phyloP scores from a whole-genome alignment of 2,329 filamentous ascomycete genomes.

The Sarocladium oryzae region DNA sequence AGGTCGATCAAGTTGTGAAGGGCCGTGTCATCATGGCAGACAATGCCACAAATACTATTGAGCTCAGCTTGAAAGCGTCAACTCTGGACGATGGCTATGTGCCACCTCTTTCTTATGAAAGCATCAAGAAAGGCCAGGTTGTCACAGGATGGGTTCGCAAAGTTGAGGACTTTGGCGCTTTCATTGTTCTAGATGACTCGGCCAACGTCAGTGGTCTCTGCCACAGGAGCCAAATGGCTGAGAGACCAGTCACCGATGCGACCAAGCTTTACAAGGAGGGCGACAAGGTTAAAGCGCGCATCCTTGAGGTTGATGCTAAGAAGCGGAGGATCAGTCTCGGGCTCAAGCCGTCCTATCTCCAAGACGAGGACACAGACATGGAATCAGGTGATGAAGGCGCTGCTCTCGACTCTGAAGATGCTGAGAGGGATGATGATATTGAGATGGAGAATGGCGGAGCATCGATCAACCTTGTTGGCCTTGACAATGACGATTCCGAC shows the following conservation, averaged over 20 bases:
- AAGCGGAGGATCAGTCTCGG: constrained; percentile 82
- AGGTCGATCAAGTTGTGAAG: constrained; percentile 83
- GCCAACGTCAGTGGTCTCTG: constrained; percentile 88
- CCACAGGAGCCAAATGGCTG: constrained; percentile 87
- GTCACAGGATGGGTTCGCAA: constrained; percentile 88
- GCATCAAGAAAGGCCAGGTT: constrained; percentile 71
- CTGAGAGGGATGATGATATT: constrained; percentile 42
- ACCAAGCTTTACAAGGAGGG: constrained; percentile 83
- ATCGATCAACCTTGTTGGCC: constrained; percentile 37
- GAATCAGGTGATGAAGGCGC: constrained; percentile 42
- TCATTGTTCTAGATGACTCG: constrained; percentile 83
- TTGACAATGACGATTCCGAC: constrained; percentile 38
- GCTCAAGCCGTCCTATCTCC: constrained; percentile 88
- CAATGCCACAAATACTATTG: constrained; percentile 60
- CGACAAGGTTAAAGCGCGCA: constrained; percentile 86
- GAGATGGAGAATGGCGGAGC: constrained; percentile 40
- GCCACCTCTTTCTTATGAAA: constrained; percentile 64
- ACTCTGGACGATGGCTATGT: constrained; percentile 74
- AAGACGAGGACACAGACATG: constrained; percentile 51
- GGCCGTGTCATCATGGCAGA: constrained; percentile 76
- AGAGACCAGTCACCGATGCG: constrained; percentile 75
- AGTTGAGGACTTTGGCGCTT: constrained; percentile 91
- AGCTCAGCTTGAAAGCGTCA: constrained; percentile 83
- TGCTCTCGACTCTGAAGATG: constrained; percentile 37
- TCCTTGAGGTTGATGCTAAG: constrained; percentile 69